phyloP scores from a whole-genome alignment of 306 rosid species.

The Alnus glutinosa region DNA sequence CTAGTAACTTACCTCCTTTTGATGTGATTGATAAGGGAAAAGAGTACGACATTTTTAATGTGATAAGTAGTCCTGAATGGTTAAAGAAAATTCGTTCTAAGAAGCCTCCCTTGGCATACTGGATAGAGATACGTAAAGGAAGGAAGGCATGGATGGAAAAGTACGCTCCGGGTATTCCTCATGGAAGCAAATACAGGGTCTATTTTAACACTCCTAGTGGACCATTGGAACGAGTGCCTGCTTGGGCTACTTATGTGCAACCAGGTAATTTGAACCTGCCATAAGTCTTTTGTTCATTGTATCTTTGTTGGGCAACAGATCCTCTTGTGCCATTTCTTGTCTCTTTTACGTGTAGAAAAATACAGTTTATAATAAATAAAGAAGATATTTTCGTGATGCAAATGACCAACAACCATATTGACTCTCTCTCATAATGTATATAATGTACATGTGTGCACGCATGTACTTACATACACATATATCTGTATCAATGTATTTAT shows the following conservation, averaged over 20 bases:
- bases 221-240: conserved; percentile 90
- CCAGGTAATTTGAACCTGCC: conserved; percentile 59
- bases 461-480: not conserved
- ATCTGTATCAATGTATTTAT: not conserved
- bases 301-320: conserved; percentile 11
- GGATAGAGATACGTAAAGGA: conserved; percentile 95
- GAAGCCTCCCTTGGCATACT: conserved; percentile 81
- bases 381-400: not conserved
- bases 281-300: conserved; percentile 26
- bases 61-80: conserved; percentile 66
- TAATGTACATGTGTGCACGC: not conserved
- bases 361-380: not conserved
- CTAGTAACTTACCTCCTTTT: conserved; percentile 51
- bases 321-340: conserved; percentile 7
- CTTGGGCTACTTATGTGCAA: conserved; percentile 98
- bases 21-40: conserved; percentile 80
- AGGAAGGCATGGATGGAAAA: conserved; percentile 92
- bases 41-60: conserved; percentile 77
- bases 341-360: conserved; percentile 12
- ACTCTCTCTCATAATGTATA: not conserved
- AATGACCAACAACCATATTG: not conserved
- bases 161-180: conserved; percentile 81
- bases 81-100: conserved; percentile 51
- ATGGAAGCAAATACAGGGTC: conserved; percentile 93
- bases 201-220: conserved; percentile 93